phyloP scores from a whole-genome alignment of 192 early-diverging fungal species.

The Coemansia sp. region DNA sequence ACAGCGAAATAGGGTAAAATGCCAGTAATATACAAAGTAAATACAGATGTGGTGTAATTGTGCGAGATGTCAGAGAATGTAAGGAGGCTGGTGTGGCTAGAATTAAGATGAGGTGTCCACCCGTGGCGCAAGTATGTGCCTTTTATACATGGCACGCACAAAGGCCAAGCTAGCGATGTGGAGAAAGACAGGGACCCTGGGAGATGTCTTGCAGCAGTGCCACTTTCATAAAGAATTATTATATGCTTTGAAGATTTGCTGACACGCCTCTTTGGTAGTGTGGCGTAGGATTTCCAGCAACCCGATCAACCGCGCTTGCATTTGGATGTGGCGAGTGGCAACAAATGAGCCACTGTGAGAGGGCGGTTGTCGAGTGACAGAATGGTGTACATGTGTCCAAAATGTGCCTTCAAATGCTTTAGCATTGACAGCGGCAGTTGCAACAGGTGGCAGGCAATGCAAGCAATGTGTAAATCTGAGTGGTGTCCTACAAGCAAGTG shows the following conservation, averaged over 20 bases:
- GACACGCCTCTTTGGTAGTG: conserved; percentile 1
- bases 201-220: background rate
- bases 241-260: conserved; percentile 2
- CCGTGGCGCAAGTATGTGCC: background rate
- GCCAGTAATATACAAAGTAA: background rate
- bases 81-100: background rate
- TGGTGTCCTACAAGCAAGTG: conserved; percentile 4
- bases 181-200: background rate
- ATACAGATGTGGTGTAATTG: background rate
- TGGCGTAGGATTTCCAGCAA: background rate
- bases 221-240: background rate
- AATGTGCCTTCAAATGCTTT: background rate
- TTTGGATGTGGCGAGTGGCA: background rate
- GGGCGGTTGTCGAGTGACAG: background rate
- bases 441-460: background rate
- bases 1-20: background rate
- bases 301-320: background rate
- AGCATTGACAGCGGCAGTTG: background rate
- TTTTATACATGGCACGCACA: background rate
- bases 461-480: conserved; percentile 5
- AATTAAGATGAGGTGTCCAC: background rate
- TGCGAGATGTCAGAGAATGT: background rate
- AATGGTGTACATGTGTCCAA: background rate
- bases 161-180: background rate
- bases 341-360: background rate